Base-by-base conservation (phyloP, 371 early-diverging fungal species). In the Saksenaea vasiformis region DNA sequence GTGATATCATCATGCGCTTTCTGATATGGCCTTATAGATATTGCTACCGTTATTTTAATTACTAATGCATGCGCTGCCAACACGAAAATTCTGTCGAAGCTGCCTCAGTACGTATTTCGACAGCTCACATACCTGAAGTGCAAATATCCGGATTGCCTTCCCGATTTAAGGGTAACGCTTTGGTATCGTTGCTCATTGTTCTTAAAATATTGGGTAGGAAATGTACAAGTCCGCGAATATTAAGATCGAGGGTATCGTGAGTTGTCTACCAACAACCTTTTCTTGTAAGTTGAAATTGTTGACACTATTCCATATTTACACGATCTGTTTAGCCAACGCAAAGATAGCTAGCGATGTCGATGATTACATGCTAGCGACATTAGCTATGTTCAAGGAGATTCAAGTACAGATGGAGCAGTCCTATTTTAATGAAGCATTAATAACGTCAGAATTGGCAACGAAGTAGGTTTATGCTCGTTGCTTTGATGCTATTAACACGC, bases 101-200 rank as follows among this genome's bases (percentile, higher is more conserved):
- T 93, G 24, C 93, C 93, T 5, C 80, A 85, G 47, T 93, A 86
- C 63, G 70, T 90, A 0, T 90, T 83, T 66, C 76, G 79, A 44
- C 93, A 93, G 62, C 81, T 91, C 37, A 82, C 88, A 7, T 94
- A 93, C 56, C 78, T 89, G 13, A 76, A 85, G 24, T 85, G 86
- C 73, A 90, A 85, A 68, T 93, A 87, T 60, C 85, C 88, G 15
- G 76, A 81, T 37, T 87, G 88, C 44, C 76, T 90, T 54, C 88
- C 89, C 2, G 86, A 88, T 55, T 71, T 85, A 54, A 60, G 74
- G 54, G 86, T 86, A 76, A 41, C 64, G 34, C 24, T 39, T 58
- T 41, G 1, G n/a, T 34, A 9, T 24, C 10, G 8, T 27, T 24
- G 5, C 3, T 2, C 19, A 13, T 56, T 9, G n/a, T 24, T 41